Percentiles rank a stretch among this genome's conserved stretches.
Evolutionary conservation across 2,329 filamentous ascomycete species (phyloP).

Genomic region (Lizonia empirigonia): DNA sequence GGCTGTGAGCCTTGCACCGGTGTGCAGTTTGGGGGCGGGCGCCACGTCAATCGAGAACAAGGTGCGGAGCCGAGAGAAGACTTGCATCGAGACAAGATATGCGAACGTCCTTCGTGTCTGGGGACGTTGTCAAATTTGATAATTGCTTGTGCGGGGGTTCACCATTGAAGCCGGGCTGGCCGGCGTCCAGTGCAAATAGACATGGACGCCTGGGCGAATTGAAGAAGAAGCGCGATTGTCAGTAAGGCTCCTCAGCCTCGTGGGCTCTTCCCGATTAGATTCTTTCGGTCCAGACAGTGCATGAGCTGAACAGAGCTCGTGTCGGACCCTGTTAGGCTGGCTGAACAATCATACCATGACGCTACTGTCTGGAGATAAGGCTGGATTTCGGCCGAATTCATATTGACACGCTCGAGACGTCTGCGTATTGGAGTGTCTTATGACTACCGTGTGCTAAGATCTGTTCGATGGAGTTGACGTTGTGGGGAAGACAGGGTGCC

Average conservation of each 20-base stretch:
- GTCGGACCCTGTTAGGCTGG: not conserved
- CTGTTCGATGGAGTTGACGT: not conserved
- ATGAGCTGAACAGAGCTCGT: slow-evolving; percentile 8
- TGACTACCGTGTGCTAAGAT: too few relatives aligned
- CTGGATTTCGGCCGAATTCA: too few relatives aligned
- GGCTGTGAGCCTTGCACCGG: slow-evolving; percentile 1
- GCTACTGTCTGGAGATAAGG: not conserved
- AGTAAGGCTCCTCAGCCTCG: not conserved
- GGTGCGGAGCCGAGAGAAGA: not conserved
- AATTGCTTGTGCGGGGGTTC: not conserved
- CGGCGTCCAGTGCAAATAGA: not conserved
- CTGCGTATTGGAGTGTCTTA: not conserved
- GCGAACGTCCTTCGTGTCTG: not conserved
- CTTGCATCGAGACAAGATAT: not conserved
- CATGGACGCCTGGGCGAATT: not conserved
- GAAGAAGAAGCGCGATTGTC: not conserved
- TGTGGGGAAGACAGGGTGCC: not conserved
- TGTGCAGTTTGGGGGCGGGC: not conserved
- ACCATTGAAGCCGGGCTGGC: not conserved
- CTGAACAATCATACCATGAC: not conserved
- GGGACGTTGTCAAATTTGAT: not conserved
- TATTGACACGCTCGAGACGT: not conserved
- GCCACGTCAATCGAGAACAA: slow-evolving; percentile 1
- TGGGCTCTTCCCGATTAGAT: not conserved
- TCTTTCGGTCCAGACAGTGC: slow-evolving; percentile 5